phyloP scores from a whole-genome alignment of 345 rosid species.

The Linum tenue region DNA sequence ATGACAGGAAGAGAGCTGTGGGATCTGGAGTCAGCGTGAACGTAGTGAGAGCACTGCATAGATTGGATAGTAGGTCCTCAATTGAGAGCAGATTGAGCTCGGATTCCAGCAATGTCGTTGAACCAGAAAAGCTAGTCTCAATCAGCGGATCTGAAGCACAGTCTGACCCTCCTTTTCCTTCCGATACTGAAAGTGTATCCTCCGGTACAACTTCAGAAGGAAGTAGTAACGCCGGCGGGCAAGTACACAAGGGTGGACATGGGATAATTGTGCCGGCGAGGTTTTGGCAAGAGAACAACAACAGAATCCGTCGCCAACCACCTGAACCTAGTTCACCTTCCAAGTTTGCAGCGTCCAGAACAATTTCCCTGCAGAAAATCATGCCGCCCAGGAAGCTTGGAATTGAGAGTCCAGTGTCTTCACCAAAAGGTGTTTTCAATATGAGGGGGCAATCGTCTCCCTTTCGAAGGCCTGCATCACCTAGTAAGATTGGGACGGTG shows the following conservation, averaged over 20 bases:
- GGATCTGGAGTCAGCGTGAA: slow-evolving; percentile 33
- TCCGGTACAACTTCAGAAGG: slow-evolving; percentile 61
- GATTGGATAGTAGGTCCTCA: slow-evolving; percentile 42
- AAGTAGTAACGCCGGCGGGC: slow-evolving; percentile 15
- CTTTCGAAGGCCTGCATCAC: slow-evolving; percentile 59
- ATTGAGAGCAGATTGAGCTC: slow-evolving; percentile 43
- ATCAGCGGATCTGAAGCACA: slow-evolving; percentile 24
- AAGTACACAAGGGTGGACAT: slow-evolving; percentile 24
- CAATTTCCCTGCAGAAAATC: slow-evolving; percentile 27
- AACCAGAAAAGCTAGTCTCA: slow-evolving; percentile 25
- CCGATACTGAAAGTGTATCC: slow-evolving; percentile 82
- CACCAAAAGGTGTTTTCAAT: slow-evolving; percentile 45
- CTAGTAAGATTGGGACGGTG: slow-evolving; percentile 40
- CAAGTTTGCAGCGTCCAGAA: slow-evolving; percentile 29
- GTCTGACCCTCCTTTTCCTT: slow-evolving; percentile 33
- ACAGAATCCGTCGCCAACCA: slow-evolving; percentile 33
- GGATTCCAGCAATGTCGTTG: slow-evolving; percentile 35
- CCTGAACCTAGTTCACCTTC: slow-evolving; percentile 33
- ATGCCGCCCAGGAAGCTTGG: slow-evolving; percentile 35
- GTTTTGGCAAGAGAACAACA: slow-evolving; percentile 45
- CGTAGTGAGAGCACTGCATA: slow-evolving; percentile 53
- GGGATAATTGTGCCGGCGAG: slow-evolving; percentile 44
- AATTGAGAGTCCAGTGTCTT: slow-evolving; percentile 42
- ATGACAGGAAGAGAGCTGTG: slow-evolving; percentile 34
- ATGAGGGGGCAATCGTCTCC: slow-evolving; percentile 47